Conservation (phyloP, 345 rosid species). For the Murraya koenigii region DNA sequence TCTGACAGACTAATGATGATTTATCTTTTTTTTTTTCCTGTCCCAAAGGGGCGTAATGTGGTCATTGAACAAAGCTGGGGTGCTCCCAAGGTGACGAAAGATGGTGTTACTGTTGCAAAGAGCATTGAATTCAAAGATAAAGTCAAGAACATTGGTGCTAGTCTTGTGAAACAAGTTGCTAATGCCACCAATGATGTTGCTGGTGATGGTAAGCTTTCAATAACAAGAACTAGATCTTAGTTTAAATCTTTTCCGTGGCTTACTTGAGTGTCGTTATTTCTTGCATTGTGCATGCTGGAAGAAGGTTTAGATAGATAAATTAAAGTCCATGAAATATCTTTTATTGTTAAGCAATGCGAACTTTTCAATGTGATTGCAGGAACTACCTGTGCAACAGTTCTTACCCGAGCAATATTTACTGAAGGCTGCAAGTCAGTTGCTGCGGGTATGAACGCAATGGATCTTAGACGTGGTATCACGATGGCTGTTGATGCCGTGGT, state of each 20-base stretch:
- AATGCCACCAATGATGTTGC: slow-evolving; percentile 97
- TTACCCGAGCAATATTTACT: slow-evolving; percentile 74
- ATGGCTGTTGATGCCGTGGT: slow-evolving; percentile 94
- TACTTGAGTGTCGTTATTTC: not conserved
- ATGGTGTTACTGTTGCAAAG: slow-evolving; percentile 97
- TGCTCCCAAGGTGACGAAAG: slow-evolving; percentile 97
- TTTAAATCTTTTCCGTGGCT: not conserved
- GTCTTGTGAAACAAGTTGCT: slow-evolving; percentile 98
- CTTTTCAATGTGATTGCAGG: slow-evolving; percentile 43
- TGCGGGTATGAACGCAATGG: slow-evolving; percentile 96
- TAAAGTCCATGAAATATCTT: not conserved
- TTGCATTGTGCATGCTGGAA: not conserved
- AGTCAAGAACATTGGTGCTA: slow-evolving; percentile 90
- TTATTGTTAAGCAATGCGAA: not conserved
- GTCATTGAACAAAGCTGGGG: slow-evolving; percentile 95
- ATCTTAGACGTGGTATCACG: slow-evolving; percentile 83
- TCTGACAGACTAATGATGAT: not conserved
- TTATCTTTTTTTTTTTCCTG: not conserved
- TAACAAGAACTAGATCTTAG: not conserved
- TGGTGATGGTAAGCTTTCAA: slow-evolving; percentile 70
- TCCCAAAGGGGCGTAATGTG: slow-evolving; percentile 82
- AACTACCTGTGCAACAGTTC: slow-evolving; percentile 96
- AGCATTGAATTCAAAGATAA: slow-evolving; percentile 92
- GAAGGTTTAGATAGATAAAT: not conserved
- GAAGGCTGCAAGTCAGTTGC: slow-evolving; percentile 99